Percentiles rank a stretch among this genome's conserved stretches.
phyloP scores from a whole-genome alignment of 768 basidiomycete species.

The Tephrocybe sp. region DNA sequence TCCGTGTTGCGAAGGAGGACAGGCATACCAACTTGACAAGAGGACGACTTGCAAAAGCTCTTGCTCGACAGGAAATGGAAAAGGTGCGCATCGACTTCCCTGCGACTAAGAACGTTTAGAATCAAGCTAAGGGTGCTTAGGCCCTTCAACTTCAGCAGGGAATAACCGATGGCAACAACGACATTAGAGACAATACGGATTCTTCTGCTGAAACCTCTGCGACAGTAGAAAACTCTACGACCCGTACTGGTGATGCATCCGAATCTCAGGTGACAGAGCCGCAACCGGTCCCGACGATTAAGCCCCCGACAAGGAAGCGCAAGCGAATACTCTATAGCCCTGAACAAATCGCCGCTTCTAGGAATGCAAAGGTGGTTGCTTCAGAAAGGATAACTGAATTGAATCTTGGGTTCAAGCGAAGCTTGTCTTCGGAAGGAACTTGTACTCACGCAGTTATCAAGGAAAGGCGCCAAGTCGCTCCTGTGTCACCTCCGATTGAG shows the following conservation, averaged over 20 bases:
- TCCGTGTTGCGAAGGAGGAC: slow-evolving; percentile 66
- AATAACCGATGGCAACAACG: no score
- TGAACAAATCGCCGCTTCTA: slow-evolving; percentile 2
- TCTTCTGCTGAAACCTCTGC: no score
- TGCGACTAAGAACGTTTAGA: not conserved
- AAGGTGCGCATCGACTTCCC: not conserved
- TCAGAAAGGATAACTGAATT: slow-evolving; percentile 12
- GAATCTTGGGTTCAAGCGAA: slow-evolving; percentile 1
- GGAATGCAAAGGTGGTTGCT: slow-evolving; percentile 17
- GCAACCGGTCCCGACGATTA: not conserved
- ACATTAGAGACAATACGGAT: no score
- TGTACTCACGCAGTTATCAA: not conserved
- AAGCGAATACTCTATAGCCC: not conserved
- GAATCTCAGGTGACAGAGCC: not conserved
- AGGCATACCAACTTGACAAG: slow-evolving; percentile 54
- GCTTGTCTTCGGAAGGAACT: not conserved
- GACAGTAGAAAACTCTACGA: no score
- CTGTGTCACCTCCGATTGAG: not conserved
- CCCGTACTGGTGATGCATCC: not conserved
- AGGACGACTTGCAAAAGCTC: slow-evolving; percentile 37
- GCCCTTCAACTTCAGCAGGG: no score
- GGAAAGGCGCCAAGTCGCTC: not conserved
- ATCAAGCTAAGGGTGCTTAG: not conserved
- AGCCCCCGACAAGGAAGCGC: not conserved
- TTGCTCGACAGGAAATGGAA: slow-evolving; percentile 7